Conservation (phyloP, 2,329 filamentous ascomycete species). For the Nemania sp. region DNA sequence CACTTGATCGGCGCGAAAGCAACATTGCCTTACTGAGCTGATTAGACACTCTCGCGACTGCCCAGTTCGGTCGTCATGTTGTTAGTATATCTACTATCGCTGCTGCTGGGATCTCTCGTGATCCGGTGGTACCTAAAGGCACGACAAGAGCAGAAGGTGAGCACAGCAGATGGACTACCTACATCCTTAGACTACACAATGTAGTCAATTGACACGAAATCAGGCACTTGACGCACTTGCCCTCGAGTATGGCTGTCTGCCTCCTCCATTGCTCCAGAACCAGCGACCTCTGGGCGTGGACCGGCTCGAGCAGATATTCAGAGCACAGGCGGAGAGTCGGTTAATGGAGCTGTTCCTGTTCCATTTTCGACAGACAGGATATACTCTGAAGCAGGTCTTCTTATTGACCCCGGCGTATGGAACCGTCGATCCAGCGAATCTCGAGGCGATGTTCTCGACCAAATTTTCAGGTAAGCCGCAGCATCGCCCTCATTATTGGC, state of each 20-base stretch:
- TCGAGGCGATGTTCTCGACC: constrained; percentile 28
- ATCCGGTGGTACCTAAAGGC: constrained; percentile 9
- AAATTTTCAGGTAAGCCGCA: constrained; percentile 33
- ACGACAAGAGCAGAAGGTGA: constrained; percentile 13
- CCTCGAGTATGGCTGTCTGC: constrained; percentile 21
- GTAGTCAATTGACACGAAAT: neutral
- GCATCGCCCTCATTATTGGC: too few species aligned
- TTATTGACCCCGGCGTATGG: constrained; percentile 24
- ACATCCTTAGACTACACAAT: neutral
- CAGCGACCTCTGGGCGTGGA: constrained; percentile 25
- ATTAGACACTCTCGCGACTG: too few species aligned
- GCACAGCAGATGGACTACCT: neutral
- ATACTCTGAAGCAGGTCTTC: constrained; percentile 26
- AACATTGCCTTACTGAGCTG: too few species aligned
- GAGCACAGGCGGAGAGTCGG: constrained; percentile 19
- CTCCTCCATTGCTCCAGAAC: constrained; percentile 22
- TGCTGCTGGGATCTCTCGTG: neutral
- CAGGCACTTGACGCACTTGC: constrained; percentile 20
- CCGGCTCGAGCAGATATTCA: constrained; percentile 26
- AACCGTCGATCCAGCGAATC: constrained; percentile 32
- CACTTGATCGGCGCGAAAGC: too few species aligned
- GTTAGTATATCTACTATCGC: too few species aligned
- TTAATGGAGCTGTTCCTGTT: constrained; percentile 28
- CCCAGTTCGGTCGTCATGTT: too few species aligned
- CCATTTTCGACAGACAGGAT: constrained; percentile 26